Base-by-base conservation (phyloP, 305 asterid genomes). In the Ajuga reptans region DNA sequence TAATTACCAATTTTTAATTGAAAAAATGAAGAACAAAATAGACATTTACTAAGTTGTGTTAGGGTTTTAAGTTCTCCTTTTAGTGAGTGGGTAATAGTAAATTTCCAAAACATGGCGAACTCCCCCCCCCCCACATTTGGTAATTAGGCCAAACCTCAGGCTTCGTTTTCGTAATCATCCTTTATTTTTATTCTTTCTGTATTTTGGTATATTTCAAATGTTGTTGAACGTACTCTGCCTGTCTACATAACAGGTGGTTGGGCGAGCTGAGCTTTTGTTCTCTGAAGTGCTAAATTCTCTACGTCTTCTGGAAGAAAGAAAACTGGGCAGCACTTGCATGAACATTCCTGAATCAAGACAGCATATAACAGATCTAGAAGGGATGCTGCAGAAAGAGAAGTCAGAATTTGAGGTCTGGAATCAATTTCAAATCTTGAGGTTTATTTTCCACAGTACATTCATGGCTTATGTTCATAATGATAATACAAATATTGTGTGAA, bases 191-290 rank as follows among this genome's bases (percentile, higher is more conserved):
- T 64, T 18, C 43, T 4, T 49, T 56, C 39, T 49, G 55, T 27
- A 49, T 64, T 54, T 73, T 65, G 60, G 51, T 36, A 58, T 70
- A 8, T 66, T 66, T 61, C 46, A 33, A 66, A 67, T 75, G 62
- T 66, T 57, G 47, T 66, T 49, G 51, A 16, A 21, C 59, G 73
- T 58, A 24, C 64, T 56, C 58, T 58, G 61, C 75, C 63, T 52
- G 37, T 71, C 66, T 79, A 36, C 66, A 43, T 70, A 77, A 81
- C 83, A 93, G 97, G 94, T 93, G 52, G 77, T 81, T 77, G 85
- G 78, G 52, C 81, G 89, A 64, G 92, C 96, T 33, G 96, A 90
- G 75, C 88, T 83, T 73, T 82, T 92, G 82, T 92, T 92, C 79
- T 86, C 95, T 24, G 96, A 92, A 78, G 89, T 89, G 66, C 81